Base-by-base conservation (phyloP, 2,329 filamentous ascomycete species). In the Mycosphaerella sp. region DNA sequence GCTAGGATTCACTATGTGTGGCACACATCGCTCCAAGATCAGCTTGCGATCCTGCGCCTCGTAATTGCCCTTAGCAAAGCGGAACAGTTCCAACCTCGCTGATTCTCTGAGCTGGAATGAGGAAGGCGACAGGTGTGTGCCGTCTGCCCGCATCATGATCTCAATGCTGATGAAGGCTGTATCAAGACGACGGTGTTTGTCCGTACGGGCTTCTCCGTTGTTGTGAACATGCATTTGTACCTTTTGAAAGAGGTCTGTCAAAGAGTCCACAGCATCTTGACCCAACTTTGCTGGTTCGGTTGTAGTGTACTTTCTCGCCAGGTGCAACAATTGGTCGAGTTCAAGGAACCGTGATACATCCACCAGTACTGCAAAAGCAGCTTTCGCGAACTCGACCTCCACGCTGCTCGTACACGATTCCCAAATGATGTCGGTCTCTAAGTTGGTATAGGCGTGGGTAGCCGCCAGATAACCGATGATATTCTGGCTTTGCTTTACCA, bases 391-490 rank as follows among this genome's bases (percentile, higher is more conserved):
- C 53, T 90, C 81, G 3, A 87, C 85, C 68, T 97, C 90, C 64
- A 91, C 89, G 56, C 86, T 90, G 23, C 84, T 83, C 5, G 81
- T 85, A 48, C 95, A 83, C 0, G 88, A 88, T 56, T 85, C 82
- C 92, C 92, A 97, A 57, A 96, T 81, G 12, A 81, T 78, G 65
- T 95, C 86, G 1, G 87, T 87, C 65, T 95, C 86, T 17, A 78
- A 72, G 34, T 82, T 70, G 0, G 80, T 81, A 70, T 92, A 95
- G 11, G 82, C 85, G 51, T 79, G 78, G 0, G 88, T 93, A 11
- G 93, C 86, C 21, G 89, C 80, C 48, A 97, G 76, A 65, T 97
- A 97, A 0, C 88, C 88, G 45, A 96, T 77, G 50, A 97, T 87
- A 59, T 95, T 95, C 40, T 80, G 79, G 64, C 88, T 88, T 61